Base-by-base conservation (phyloP, 495 filamentous ascomycete species). In the Paragyromitra xinjiangensis region DNA sequence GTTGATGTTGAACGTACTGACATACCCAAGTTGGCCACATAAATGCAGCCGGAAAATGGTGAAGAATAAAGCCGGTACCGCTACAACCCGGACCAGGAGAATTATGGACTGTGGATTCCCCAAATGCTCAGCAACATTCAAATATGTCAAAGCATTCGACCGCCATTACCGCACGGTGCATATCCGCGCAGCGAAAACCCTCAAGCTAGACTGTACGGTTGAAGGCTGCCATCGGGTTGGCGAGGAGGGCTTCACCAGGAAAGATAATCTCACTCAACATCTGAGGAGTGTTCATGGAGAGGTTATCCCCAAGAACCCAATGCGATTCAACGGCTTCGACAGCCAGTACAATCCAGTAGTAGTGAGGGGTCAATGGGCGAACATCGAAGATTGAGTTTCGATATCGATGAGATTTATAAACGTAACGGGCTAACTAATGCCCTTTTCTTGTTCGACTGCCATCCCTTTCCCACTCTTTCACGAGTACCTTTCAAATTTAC, bases 181-280 rank as follows among this genome's bases (percentile, higher is more conserved):
- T 39, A 53, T 61, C 14, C 29, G 9, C n/a, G 68, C 48, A 6
- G 6, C 59, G 7, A 8, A 59, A 14, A 29, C 16, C 9, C 4
- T 2, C 14, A 77, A 39, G 61, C 12, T 77, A 0, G 61, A 73
- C 22, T 77, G 74, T 12, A 65, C 74, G 1, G 14, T 73, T 22
- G 61, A 77, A 40, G 74, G 68, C 3, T 77, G 74, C 42, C n/a
- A 40, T 14, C 50, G 61, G 2, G 62, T 73, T 6, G 68, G 69
- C 14, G 51, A 53, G 11, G 29, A 64, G n/a, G 75, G 76, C 0
- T 80, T 80, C 45, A 45, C 62, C 1, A 69, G 78, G 14, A 80
- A 45, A 37, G 77, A 80, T 34, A 80, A 80, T 29, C 73, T 80
- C 14, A 55, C 1, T n/a, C 53, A 69, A 5, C 78, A 80, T 16